These are phyloP conservation scores for Peronospora tabacina DNA, from an alignment of 352 stramenopile genomes.

Conservation along the genomic window DNA sequence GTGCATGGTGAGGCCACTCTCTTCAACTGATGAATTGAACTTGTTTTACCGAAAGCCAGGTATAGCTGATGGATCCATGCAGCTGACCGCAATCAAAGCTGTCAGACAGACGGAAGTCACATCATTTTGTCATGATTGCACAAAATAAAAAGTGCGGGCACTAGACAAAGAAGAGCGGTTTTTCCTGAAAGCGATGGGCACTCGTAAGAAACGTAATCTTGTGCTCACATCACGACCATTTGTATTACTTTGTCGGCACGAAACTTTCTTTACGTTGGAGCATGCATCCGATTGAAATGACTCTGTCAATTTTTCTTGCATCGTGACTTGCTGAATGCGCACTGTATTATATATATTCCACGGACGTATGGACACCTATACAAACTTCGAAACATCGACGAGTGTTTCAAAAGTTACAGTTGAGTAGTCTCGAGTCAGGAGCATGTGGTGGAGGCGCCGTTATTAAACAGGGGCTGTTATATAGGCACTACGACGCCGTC, in stretches of 20 bases:
- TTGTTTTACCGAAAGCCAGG: neutral
- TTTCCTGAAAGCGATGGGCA: too few relatives aligned
- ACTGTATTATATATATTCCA: neutral
- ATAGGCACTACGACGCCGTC: constrained; percentile 1
- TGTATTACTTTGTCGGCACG: neutral
- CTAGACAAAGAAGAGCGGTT: constrained; percentile 18
- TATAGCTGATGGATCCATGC: neutral
- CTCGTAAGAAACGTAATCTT: constrained; percentile 2
- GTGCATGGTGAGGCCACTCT: neutral
- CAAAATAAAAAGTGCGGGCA: constrained; percentile 12
- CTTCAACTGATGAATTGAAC: constrained; percentile 1
- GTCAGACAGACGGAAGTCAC: neutral
- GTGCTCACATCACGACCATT: constrained; percentile 9
- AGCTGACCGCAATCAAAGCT: neutral
- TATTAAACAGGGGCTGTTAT: neutral
- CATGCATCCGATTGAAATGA: neutral
- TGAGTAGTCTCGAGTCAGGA: neutral
- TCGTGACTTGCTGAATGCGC: neutral
- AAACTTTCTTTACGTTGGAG: neutral
- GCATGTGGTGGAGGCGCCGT: constrained; percentile 5
- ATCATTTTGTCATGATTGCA: too few relatives aligned
- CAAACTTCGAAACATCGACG: neutral
- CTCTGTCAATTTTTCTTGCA: neutral
- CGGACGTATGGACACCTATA: neutral
- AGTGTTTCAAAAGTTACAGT: constrained; percentile 5